phyloP scores from a whole-genome alignment of 1,284 basidiomycete genomes.

The Naganishia sp. region DNA sequence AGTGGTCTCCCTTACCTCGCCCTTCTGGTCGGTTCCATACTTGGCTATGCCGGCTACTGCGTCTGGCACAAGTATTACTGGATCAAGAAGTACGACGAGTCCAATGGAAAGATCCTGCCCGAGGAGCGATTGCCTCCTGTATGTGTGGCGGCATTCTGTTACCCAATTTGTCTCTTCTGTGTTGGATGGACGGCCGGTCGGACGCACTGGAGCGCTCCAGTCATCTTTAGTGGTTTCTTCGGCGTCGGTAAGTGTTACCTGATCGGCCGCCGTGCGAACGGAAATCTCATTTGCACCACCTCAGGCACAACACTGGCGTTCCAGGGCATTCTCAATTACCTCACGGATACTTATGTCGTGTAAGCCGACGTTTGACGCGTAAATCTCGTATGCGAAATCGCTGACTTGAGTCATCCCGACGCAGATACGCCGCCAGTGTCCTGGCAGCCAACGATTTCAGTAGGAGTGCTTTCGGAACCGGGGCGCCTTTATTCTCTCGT shows the following conservation, averaged over 20 bases:
- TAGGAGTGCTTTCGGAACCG: slow-evolving; percentile 33
- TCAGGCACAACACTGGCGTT: slow-evolving; percentile 30
- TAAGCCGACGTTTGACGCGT: slow-evolving; percentile 33
- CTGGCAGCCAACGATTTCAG: slow-evolving; percentile 30
- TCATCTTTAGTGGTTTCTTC: slow-evolving; percentile 39
- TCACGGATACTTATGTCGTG: slow-evolving; percentile 31
- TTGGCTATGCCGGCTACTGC: slow-evolving; percentile 37
- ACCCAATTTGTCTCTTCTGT: slow-evolving; percentile 44
- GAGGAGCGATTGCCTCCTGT: slow-evolving; percentile 41
- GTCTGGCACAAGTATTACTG: slow-evolving; percentile 41
- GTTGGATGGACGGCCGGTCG: slow-evolving; percentile 45
- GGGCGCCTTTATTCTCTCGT: slow-evolving; percentile 26
- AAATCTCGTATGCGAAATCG: too few relatives aligned
- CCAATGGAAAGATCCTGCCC: slow-evolving; percentile 35
- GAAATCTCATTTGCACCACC: background rate
- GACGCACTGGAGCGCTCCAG: slow-evolving; percentile 45
- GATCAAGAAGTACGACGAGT: slow-evolving; percentile 35
- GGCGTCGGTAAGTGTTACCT: slow-evolving; percentile 37
- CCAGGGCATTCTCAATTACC: slow-evolving; percentile 34
- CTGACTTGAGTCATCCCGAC: background rate
- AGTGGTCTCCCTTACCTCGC: slow-evolving; percentile 41
- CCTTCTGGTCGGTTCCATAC: slow-evolving; percentile 41
- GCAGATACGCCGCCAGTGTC: slow-evolving; percentile 1
- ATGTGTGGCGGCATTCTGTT: slow-evolving; percentile 39
- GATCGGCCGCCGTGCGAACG: too few relatives aligned